Conservation (phyloP, 495 filamentous ascomycete species). For the Lepraria neglecta region DNA sequence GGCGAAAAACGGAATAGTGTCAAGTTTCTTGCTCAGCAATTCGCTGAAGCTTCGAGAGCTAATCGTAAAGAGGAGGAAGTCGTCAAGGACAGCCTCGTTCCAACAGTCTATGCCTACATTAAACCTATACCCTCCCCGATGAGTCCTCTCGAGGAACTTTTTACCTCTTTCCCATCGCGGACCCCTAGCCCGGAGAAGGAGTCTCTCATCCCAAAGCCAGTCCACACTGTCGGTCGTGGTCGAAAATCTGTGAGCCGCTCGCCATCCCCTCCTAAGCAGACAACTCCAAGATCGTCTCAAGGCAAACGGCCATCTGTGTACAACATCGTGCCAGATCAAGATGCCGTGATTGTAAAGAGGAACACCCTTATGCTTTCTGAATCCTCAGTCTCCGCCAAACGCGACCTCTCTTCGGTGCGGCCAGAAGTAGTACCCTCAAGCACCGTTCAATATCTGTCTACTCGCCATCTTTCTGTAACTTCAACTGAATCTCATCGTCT, state of each 20-base stretch:
- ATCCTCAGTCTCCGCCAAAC: background rate
- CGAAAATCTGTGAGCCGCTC: slow-evolving; percentile 19
- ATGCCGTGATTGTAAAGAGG: slow-evolving; percentile 15
- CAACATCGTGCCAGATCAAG: slow-evolving; percentile 7
- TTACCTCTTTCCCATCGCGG: slow-evolving; percentile 1
- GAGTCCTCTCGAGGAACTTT: slow-evolving; percentile 14
- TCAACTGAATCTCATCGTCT: background rate
- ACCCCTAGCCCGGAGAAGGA: slow-evolving; percentile 14
- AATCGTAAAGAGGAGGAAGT: slow-evolving; percentile 1
- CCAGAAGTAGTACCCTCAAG: too few species aligned
- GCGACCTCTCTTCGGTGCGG: background rate
- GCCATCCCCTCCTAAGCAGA: slow-evolving; percentile 17
- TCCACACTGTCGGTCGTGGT: slow-evolving; percentile 18
- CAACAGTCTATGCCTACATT: slow-evolving; percentile 7
- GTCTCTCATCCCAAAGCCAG: slow-evolving; percentile 23
- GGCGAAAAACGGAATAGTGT: slow-evolving; percentile 6
- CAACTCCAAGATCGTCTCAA: background rate
- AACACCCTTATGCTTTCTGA: background rate
- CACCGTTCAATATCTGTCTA: too few species aligned
- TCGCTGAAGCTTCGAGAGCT: slow-evolving; percentile 13
- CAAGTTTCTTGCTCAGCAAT: slow-evolving; percentile 8
- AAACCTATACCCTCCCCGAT: background rate
- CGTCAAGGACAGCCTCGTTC: background rate
- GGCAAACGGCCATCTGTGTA: slow-evolving; percentile 9
- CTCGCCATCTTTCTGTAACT: background rate